Evolutionary conservation across 106 monocot genomes (phyloP), one percentile per base, ranked within the genome.

Genomic region (Apostasia ramifera): DNA sequence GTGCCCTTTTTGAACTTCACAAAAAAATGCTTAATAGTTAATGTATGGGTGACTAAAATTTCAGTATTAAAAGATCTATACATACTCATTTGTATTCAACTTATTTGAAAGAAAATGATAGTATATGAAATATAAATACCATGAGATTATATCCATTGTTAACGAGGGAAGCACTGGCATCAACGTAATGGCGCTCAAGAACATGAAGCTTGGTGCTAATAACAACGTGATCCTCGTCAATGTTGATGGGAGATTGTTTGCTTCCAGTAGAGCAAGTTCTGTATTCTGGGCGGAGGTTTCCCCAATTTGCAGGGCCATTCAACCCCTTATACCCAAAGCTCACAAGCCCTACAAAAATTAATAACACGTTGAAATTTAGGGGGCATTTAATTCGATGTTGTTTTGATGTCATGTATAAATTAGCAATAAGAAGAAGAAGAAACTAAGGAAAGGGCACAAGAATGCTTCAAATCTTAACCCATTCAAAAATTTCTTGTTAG

Each of bases 231-330:
- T 61, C 61, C 39, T 63, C 51, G 13, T 65, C 49, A 57, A 85
- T 74, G 64, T 81, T 47, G 59, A 85, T 76, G 13, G 85, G 81
- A 49, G 85, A 85, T 47, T 85, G 85, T 2, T 26, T 40, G 1
- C 40, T 68, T 1, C 85, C 85, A 0, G 57, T 62, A 26, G 59
- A 53, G 71, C 85, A 85, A 3, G 44, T 1, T 13, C 40, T 49
- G 61, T 61, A 85, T 0, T 69, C 72, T 0, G 74, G 67, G 42
- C 68, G 70, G 2, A 85, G 57, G 38, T 41, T 61, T 2, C 85
- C 75, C 85, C 85, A 85, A 2, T 72, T 54, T 11, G 56, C 56
- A 0, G 56, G 8, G 12, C 1, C 56, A 56, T 56, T 14, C 26
- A 26, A 26, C 14, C 56, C 14, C 1, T 9, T 12, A n/a, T 56